Evolutionary conservation across 1,139 yeast genomes (phyloP), one percentile per base, ranked within the genome.

Genomic region (Candida glucosophila): DNA sequence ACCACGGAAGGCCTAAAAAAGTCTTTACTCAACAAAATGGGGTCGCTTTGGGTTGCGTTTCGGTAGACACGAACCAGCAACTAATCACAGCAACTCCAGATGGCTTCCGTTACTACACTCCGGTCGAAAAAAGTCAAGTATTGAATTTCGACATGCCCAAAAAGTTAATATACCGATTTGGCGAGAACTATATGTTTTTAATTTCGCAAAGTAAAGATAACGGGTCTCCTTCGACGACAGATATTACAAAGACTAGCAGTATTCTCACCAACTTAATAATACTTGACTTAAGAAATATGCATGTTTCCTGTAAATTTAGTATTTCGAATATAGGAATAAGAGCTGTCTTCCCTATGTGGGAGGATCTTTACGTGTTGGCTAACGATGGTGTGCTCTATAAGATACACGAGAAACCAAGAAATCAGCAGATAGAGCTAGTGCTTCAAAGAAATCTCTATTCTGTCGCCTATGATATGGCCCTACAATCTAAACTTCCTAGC

Each of bases 321-420:
- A 66, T 86, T 18, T 69, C 92, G 0, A 71, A 73, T 22, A 67
- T 76, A 9, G 64, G 80, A 2, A 60, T 70, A 11, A 73, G 73
- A 17, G 49, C 55, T 31, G 59, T 77, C 0, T 70, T 79, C 31
- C 49, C 52, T 16, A 54, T 71, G 39, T 69, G 78, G 69, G 67
- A 58, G 15, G 73, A 70, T 28, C 43, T 81, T 7, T 76, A 64
- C 38, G 54, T 83, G 10, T 51, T 88, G 10, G 73, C 86, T 2
- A 58, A 77, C 2, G 94, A 86, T 47, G 96, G 96, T 0, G 53
- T 80, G 5, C 54, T 90, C 5, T 77, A 79, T 43, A 68, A 67
- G 34, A 51, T 86, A 15, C 73, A 67, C 25, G 94, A 83, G 46
- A 79, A 78, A 41, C 58, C 77, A 0, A 47, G 79, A 5, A 60